A percentile compares a stretch with the other conserved stretches of the same genome.
Evolutionary conservation across 2,329 filamentous ascomycete genomes (phyloP).

Genomic region (Sporothrix variecibatus): DNA sequence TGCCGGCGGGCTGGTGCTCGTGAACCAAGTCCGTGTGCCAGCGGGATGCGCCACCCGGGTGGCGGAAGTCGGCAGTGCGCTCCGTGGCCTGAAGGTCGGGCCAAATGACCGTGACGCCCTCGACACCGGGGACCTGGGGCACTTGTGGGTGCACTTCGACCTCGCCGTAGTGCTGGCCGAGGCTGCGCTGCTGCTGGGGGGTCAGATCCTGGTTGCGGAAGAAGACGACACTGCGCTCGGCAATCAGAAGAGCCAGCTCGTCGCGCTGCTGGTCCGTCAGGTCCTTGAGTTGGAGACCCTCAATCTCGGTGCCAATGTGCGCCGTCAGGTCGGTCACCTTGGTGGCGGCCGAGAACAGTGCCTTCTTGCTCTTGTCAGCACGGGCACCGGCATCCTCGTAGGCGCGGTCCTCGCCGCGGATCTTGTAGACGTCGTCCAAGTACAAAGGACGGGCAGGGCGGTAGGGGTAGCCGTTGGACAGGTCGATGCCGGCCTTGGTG

Average conservation of each 20-base stretch:
- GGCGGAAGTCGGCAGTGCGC: slow-evolving; percentile 60
- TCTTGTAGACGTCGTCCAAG: slow-evolving; percentile 68
- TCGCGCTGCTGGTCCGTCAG: slow-evolving; percentile 60
- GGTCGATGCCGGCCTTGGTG: slow-evolving; percentile 68
- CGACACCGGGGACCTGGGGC: slow-evolving; percentile 67
- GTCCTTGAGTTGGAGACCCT: slow-evolving; percentile 64
- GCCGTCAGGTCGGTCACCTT: slow-evolving; percentile 63
- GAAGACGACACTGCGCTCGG: slow-evolving; percentile 67
- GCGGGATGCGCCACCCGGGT: slow-evolving; percentile 65
- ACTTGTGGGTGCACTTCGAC: slow-evolving; percentile 72
- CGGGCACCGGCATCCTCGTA: slow-evolving; percentile 64
- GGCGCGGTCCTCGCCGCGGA: slow-evolving; percentile 58
- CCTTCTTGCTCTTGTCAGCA: slow-evolving; percentile 65
- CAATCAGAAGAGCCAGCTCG: slow-evolving; percentile 63
- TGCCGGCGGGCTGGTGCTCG: slow-evolving; percentile 68
- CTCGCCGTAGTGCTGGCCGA: slow-evolving; percentile 65
- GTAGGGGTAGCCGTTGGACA: slow-evolving; percentile 71
- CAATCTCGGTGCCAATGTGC: slow-evolving; percentile 66
- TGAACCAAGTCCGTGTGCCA: slow-evolving; percentile 75
- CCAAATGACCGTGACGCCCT: slow-evolving; percentile 69
- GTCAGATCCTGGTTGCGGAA: slow-evolving; percentile 63
- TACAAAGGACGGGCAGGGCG: slow-evolving; percentile 67
- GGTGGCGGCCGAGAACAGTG: slow-evolving; percentile 60
- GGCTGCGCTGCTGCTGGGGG: slow-evolving; percentile 63
- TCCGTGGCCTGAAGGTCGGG: slow-evolving; percentile 67